Evolutionary conservation across 371 early-diverging fungal species (phyloP).

Genomic region (Rhizomucor miehei): DNA sequence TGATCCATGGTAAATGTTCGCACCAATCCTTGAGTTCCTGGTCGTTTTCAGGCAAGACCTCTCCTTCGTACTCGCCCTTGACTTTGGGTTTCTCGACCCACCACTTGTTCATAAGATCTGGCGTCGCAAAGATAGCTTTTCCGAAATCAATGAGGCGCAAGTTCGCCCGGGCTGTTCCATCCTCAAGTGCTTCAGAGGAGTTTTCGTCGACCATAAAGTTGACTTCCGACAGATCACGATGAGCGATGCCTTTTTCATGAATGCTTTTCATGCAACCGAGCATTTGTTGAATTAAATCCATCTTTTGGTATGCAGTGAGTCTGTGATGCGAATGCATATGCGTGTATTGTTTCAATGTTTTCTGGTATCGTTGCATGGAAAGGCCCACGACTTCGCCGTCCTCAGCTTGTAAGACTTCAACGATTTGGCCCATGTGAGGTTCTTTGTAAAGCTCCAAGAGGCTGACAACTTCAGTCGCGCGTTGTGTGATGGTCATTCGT

Average conservation of each 20-base stretch:
- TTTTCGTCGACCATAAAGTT: conserved; percentile 65
- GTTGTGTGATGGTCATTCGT: conserved; percentile 43
- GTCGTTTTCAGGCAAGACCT: conserved; percentile 30
- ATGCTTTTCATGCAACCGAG: conserved; percentile 48
- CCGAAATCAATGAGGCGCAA: conserved; percentile 64
- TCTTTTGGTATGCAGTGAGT: conserved; percentile 56
- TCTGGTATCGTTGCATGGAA: conserved; percentile 48
- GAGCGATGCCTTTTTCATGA: conserved; percentile 56
- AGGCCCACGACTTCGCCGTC: conserved; percentile 41
- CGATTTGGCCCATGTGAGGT: conserved; percentile 39
- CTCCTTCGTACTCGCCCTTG: conserved; percentile 27
- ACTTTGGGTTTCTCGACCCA: conserved; percentile 36
- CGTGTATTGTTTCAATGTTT: conserved; percentile 60
- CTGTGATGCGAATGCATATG: conserved; percentile 51
- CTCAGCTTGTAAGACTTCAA: conserved; percentile 35
- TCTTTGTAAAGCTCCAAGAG: conserved; percentile 23
- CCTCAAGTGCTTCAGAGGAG: conserved; percentile 28
- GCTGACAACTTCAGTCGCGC: conserved; percentile 40
- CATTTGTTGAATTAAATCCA: conserved; percentile 56
- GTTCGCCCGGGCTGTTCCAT: conserved; percentile 43
- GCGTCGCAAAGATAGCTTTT: conserved; percentile 49
- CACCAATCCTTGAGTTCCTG: conserved; percentile 46
- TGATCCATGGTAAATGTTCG: conserved; percentile 44
- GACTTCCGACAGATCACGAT: conserved; percentile 62
- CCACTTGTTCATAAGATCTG: conserved; percentile 46